These are phyloP conservation scores for Nepenthes mirabilis DNA, from an alignment of 148 eudicot genomes.

Conservation along the genomic window DNA sequence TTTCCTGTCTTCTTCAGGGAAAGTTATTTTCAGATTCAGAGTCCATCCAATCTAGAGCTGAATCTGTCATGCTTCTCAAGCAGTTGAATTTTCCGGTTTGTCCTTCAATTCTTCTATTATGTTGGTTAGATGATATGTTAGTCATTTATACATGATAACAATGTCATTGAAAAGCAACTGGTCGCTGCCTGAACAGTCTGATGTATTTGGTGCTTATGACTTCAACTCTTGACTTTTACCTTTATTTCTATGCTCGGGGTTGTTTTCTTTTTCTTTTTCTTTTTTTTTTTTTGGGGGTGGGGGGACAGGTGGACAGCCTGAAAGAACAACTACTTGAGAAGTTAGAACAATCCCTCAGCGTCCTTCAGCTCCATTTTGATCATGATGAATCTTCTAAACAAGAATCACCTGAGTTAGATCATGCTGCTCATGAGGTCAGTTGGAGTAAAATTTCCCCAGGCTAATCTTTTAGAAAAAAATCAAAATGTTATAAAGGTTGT, in stretches of 20 bases:
- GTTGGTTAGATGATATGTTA: neutral
- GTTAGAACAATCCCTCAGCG: constrained; percentile 72
- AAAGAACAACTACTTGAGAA: constrained; percentile 81
- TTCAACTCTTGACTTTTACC: no score
- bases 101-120: constrained; percentile 11
- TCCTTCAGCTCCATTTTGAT: constrained; percentile 49
- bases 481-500: neutral
- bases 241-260: no score
- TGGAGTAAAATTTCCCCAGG: neutral
- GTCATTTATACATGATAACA: neutral
- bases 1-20: constrained; percentile 35
- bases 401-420: constrained; percentile 21
- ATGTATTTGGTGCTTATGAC: no score
- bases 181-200: no score
- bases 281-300: neutral
- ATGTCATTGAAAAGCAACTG: neutral
- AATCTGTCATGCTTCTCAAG: constrained; percentile 98
- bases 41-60: constrained; percentile 95
- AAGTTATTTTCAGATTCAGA: constrained; percentile 92
- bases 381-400: constrained; percentile 25
- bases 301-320: constrained; percentile 63
- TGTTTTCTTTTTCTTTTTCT: neutral
- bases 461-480: neutral
- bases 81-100: constrained; percentile 93
- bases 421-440: constrained; percentile 58